Base-by-base conservation (phyloP, 1,284 basidiomycete genomes). In the Ustilago trichophora region DNA sequence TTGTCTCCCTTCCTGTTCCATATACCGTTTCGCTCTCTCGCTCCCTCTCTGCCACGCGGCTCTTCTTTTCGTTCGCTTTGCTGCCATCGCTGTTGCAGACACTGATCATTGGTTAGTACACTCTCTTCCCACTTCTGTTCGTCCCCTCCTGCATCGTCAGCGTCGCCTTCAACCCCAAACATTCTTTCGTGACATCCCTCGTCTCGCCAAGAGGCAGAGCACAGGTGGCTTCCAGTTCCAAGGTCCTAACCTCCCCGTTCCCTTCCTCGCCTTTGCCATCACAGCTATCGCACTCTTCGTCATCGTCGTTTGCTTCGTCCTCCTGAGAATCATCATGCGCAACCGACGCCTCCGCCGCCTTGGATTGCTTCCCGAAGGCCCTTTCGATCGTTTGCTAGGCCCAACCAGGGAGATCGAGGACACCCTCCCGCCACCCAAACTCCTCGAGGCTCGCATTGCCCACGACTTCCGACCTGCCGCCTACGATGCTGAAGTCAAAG, bases 261-360 rank as follows among this genome's bases (percentile, higher is more conserved):
- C 73, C 13, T 76, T 73, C 34, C 60, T 76, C 43, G 44, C 66
- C 19, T 76, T 76, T 41, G 68, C 66, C 36, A 22, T 69, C 42
- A 52, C 66, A 72, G 75, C 75, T 22, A 74, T 77, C 54, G 75
- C 75, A n/a, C 70, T 77, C 19, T 77, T 77, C 36, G 66, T 77
- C 44, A 53, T 77, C 25, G 74, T 77, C 19, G 73, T 77, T 43
- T 71, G 73, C 45, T 77, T 77, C 35, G 73, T 77, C 29, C 74
- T 77, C 10, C 36, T 77, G 27, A 57, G 75, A 42, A 76, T 77
- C 48, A 72, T 76, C 47, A 51, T 77, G 50, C 57, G 75, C 41
- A 77, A 77, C 34, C 68, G 75, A 18, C 58, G 75, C 24, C 60
- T 77, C 2, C 55, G 75, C 16, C 64, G 72, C 6, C 47, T 76